phyloP scores from a whole-genome alignment of 2,329 filamentous ascomycete species.

The Sclerotinia nivalis region DNA sequence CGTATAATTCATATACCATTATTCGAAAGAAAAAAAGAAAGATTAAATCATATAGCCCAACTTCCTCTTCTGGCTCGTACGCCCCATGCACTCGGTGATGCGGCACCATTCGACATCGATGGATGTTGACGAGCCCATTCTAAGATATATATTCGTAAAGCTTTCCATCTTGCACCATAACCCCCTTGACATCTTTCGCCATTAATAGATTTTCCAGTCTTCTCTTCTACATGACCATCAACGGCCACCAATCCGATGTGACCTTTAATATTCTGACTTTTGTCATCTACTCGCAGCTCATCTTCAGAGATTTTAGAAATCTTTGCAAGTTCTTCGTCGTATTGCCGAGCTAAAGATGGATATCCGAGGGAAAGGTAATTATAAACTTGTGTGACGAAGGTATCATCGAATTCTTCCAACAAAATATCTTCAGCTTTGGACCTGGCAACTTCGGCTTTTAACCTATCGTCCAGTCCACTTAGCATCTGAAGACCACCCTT shows the following conservation, averaged over 20 bases:
- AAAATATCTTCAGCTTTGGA: slow-evolving; percentile 43
- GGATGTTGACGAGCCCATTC: slow-evolving; percentile 92
- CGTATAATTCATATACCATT: background rate
- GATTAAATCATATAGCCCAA: slow-evolving; percentile 66
- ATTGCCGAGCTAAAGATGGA: slow-evolving; percentile 77
- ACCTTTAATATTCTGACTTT: slow-evolving; percentile 64
- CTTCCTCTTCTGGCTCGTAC: slow-evolving; percentile 67
- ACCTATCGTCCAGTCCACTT: slow-evolving; percentile 35
- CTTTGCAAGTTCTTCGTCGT: slow-evolving; percentile 81
- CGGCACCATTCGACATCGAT: slow-evolving; percentile 58
- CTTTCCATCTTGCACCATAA: slow-evolving; percentile 74
- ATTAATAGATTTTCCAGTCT: slow-evolving; percentile 42
- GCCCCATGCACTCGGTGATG: slow-evolving; percentile 64
- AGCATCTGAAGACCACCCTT: slow-evolving; percentile 39
- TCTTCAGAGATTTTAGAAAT: slow-evolving; percentile 70
- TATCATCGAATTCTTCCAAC: slow-evolving; percentile 72
- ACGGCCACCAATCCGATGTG: slow-evolving; percentile 66
- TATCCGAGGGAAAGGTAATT: slow-evolving; percentile 95
- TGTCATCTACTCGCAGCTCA: slow-evolving; percentile 73
- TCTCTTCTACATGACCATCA: slow-evolving; percentile 20
- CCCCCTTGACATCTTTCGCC: slow-evolving; percentile 40
- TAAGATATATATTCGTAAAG: slow-evolving; percentile 76
- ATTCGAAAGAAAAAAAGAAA: background rate
- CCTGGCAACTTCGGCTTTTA: slow-evolving; percentile 35
- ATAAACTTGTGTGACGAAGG: slow-evolving; percentile 92